Conservation (phyloP, 2,329 filamentous ascomycete genomes). For the Penicillium aurantiogriseum region DNA sequence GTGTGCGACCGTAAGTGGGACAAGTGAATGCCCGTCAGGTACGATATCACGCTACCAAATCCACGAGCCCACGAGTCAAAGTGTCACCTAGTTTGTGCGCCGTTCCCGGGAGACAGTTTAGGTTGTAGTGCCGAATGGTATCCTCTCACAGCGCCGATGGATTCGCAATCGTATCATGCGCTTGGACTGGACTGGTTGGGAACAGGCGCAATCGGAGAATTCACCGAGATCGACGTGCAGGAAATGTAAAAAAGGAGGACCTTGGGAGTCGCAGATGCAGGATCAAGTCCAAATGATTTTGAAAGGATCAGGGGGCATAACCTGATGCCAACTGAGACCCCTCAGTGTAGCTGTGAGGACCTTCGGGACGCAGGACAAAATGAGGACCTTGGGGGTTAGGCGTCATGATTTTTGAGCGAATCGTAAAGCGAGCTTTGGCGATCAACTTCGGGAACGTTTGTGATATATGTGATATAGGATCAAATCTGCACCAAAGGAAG, state of each 20-base stretch:
- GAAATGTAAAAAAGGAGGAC: constrained; percentile 14
- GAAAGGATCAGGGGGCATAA: constrained; percentile 9
- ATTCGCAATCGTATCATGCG: constrained; percentile 18
- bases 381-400: constrained; percentile 37
- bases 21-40: constrained; percentile 6
- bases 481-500: not conserved
- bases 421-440: constrained; percentile 11
- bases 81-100: not conserved
- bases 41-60: constrained; percentile 3
- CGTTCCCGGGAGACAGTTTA: not conserved
- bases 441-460: not conserved
- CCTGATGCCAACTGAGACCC: constrained; percentile 1
- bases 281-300: not conserved
- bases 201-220: constrained; percentile 22
- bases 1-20: constrained; percentile 9
- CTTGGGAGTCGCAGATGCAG: constrained; percentile 13
- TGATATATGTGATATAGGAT: not conserved
- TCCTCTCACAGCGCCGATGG: constrained; percentile 4
- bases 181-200: constrained; percentile 2
- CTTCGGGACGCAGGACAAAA: constrained; percentile 13
- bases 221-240: constrained; percentile 20
- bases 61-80: constrained; percentile 8
- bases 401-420: constrained; percentile 23
- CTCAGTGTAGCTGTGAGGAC: constrained; percentile 15
- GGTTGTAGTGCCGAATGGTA: not conserved